Evolutionary conservation across 257 asterid genomes (phyloP).

Genomic region (Nemophila menziesii): DNA sequence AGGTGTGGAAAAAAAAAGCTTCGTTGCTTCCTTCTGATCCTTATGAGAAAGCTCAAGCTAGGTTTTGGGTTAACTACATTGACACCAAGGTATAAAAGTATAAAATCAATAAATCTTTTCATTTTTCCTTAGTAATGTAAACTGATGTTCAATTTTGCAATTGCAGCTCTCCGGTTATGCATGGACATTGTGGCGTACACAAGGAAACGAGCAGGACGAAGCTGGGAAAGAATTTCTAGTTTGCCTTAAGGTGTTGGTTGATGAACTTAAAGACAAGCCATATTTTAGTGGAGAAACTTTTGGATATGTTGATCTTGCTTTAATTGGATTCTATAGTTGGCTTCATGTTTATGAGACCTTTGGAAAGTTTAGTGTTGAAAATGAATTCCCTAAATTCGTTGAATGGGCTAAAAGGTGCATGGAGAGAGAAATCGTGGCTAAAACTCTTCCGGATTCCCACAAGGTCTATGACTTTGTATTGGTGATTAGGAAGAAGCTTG

Average conservation of each 20-base stretch:
- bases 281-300: conserved; percentile 12
- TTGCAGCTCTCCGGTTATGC: conserved; percentile 7
- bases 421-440: conserved; percentile 16
- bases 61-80: conserved; percentile 28
- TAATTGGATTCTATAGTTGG: conserved; percentile 14
- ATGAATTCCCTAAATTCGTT: conserved; percentile 10
- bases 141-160: not conserved
- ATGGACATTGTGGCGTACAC: conserved; percentile 6
- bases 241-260: conserved; percentile 6
- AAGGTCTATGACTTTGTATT: conserved; percentile 9
- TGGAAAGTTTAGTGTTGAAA: conserved; percentile 10
- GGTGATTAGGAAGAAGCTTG: not conserved
- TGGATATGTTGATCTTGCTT: conserved; percentile 14
- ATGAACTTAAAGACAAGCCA: conserved; percentile 10
- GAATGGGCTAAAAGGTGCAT: conserved; percentile 17
- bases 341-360: conserved; percentile 7
- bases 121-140: no score
- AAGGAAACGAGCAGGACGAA: conserved; percentile 14
- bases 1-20: conserved; percentile 16
- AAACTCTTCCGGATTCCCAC: conserved; percentile 9
- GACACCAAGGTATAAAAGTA: conserved; percentile 26
- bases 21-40: conserved; percentile 25
- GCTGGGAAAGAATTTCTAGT: conserved; percentile 7
- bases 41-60: conserved; percentile 19
- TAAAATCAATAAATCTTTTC: conserved; percentile 2